These are phyloP conservation scores for Aureobasidium sp. DNA, from an alignment of 2,329 filamentous ascomycete genomes.

Conservation along the genomic window DNA sequence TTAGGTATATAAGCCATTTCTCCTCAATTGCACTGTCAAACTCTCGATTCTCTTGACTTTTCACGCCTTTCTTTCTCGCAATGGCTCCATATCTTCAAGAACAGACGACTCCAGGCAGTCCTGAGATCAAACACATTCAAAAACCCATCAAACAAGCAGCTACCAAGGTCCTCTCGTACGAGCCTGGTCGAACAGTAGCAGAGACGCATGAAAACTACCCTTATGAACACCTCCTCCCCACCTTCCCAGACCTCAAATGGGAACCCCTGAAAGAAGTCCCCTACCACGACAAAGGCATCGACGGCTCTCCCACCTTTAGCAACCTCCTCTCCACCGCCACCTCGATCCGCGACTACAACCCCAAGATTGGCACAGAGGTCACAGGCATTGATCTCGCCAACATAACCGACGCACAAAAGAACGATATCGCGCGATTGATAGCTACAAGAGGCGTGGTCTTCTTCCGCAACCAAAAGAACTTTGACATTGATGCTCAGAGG, in stretches of 20 bases:
- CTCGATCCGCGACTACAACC: conserved; percentile 51
- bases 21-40: background rate
- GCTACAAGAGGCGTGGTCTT: conserved; percentile 52
- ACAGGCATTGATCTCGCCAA: conserved; percentile 45
- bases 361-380: conserved; percentile 50
- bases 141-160: background rate
- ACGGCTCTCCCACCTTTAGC: conserved; percentile 49
- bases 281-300: conserved; percentile 48
- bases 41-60: background rate
- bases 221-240: conserved; percentile 46
- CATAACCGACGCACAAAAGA: conserved; percentile 46
- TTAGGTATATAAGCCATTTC: background rate
- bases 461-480: conserved; percentile 47
- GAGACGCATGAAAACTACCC: conserved; percentile 44
- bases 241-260: conserved; percentile 44
- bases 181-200: conserved; percentile 43
- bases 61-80: too few relatives aligned
- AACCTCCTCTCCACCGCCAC: conserved; percentile 47
- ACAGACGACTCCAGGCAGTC: background rate
- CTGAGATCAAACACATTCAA: background rate
- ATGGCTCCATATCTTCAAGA: conserved; percentile 8
- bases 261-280: conserved; percentile 37
- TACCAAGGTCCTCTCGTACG: conserved; percentile 31
- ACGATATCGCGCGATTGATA: conserved; percentile 49
- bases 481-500: conserved; percentile 37